Percentiles rank a stretch among this genome's conserved stretches.
These are phyloP conservation scores for Lathyrus oleraceus DNA, from an alignment of 306 rosid species.

Conservation along the genomic window DNA sequence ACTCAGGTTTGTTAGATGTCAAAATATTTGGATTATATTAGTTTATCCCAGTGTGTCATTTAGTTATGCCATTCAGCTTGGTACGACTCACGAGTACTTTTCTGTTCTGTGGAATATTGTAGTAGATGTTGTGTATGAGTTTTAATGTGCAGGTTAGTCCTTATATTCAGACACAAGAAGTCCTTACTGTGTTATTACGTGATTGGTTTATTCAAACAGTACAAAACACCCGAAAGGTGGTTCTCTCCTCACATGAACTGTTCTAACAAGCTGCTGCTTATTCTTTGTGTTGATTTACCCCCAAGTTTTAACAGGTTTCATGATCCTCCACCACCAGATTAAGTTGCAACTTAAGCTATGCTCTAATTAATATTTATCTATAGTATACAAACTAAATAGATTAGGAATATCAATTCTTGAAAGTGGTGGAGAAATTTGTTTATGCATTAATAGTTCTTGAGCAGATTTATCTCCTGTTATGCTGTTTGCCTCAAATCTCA, in stretches of 20 bases:
- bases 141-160: not conserved
- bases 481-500: slow-evolving; percentile 22
- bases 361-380: slow-evolving; percentile 16
- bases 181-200: not conserved
- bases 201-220: slow-evolving; percentile 5
- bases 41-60: slow-evolving; percentile 9
- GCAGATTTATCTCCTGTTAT: slow-evolving; percentile 3
- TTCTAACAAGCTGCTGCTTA: slow-evolving; percentile 19
- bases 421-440: slow-evolving; percentile 20
- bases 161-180: not conserved
- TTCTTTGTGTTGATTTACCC: slow-evolving; percentile 20
- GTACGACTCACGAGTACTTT: not conserved
- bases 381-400: not conserved
- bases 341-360: slow-evolving; percentile 1
- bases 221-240: not conserved
- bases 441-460: not conserved
- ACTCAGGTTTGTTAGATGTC: slow-evolving; percentile 3
- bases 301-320: not conserved
- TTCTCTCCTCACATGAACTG: slow-evolving; percentile 6
- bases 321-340: slow-evolving; percentile 17
- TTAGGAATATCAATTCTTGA: not conserved
- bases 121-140: not conserved
- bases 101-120: not conserved
- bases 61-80: not conserved
- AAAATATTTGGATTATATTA: not conserved